Base-by-base conservation (phyloP, 176 grass and related monocot genomes). In the Eleusine coracana region DNA sequence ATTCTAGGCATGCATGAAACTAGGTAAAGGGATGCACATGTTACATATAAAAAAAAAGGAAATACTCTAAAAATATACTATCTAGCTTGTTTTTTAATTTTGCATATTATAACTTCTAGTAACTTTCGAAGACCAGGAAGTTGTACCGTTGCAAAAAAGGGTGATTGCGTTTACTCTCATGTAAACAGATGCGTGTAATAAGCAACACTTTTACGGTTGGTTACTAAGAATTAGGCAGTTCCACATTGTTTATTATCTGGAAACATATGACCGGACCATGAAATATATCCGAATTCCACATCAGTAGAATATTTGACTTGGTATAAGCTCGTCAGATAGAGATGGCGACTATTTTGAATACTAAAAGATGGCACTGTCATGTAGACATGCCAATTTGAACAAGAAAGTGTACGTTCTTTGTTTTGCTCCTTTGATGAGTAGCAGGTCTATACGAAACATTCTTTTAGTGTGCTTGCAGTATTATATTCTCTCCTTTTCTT, bases 251-350 rank as follows among this genome's bases (percentile, higher is more conserved):
- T 11, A 84, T 31, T 64, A 14, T 89, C 71, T 81, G 0, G 51
- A 81, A 89, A 70, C 44, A 23, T 29, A 44, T 71, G 83, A 86
- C 56, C 71, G 16, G 67, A 67, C 27, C 62, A 4, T 16, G 4
- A 28, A 39, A 80, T 38, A 73, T 65, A 75, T 81, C 10, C n/a
- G 20, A 37, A 71, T 39, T 86, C 72, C 39, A 59, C 83, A 66
- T 89, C 82, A 77, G n/a, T 10, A 28, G 73, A 59, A 56, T 73
- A 59, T 82, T 77, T 50, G 83, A 86, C 72, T 52, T 31, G 61
- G 64, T 54, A 71, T 77, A 81, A 76, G 66, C 37, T 76, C 4
- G 25, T 66, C 38, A n/a, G 73, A 67, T 64, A 62, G 58, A 82
- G 77, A 66, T 66, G 65, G 45, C 27, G 48, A 77, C 67, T 74